Percentiles rank a stretch among this genome's conserved stretches.
Evolutionary conservation across 2,329 filamentous ascomycete genomes (phyloP).

Genomic region (Thelonectria olida): DNA sequence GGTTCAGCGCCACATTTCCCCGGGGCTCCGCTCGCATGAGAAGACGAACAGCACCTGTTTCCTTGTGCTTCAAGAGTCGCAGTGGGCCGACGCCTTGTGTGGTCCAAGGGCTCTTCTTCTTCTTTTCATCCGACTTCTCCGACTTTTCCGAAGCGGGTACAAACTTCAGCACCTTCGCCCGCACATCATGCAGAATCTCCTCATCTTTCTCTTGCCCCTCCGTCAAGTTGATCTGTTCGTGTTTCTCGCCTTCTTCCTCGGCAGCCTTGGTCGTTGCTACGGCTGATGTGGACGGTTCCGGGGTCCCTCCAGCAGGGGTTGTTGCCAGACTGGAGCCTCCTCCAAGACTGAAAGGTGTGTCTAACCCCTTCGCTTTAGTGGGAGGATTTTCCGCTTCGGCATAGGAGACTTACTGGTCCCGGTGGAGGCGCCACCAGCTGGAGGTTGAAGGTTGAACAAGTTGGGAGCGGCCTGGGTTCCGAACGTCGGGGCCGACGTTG

Average conservation of each 20-base stretch:
- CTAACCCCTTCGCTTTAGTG: constrained; percentile 59
- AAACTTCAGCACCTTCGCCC: constrained; percentile 75
- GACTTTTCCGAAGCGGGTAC: constrained; percentile 57
- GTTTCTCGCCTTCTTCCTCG: constrained; percentile 66
- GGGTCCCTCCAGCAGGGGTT: constrained; percentile 67
- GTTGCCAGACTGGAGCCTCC: constrained; percentile 69
- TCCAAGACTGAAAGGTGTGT: constrained; percentile 65
- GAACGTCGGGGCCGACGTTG: constrained; percentile 42
- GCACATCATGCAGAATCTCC: constrained; percentile 73
- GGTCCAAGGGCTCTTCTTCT: constrained; percentile 69
- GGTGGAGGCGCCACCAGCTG: constrained; percentile 54
- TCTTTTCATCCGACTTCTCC: constrained; percentile 49
- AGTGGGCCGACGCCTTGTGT: constrained; percentile 77
- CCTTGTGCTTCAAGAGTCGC: constrained; percentile 78
- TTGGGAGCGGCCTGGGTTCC: constrained; percentile 47
- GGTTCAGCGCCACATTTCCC: constrained; percentile 79
- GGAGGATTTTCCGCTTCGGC: constrained; percentile 52
- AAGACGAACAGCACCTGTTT: constrained; percentile 72
- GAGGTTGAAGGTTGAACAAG: constrained; percentile 52
- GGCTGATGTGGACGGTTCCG: constrained; percentile 61
- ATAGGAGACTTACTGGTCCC: constrained; percentile 58
- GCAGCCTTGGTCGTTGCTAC: constrained; percentile 51
- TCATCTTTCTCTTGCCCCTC: constrained; percentile 77
- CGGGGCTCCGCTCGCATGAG: constrained; percentile 79
- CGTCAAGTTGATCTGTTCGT: constrained; percentile 77